These are phyloP conservation scores for Thecaphora thlaspeos DNA, from an alignment of 1,284 basidiomycete species.

Conservation along the genomic window DNA sequence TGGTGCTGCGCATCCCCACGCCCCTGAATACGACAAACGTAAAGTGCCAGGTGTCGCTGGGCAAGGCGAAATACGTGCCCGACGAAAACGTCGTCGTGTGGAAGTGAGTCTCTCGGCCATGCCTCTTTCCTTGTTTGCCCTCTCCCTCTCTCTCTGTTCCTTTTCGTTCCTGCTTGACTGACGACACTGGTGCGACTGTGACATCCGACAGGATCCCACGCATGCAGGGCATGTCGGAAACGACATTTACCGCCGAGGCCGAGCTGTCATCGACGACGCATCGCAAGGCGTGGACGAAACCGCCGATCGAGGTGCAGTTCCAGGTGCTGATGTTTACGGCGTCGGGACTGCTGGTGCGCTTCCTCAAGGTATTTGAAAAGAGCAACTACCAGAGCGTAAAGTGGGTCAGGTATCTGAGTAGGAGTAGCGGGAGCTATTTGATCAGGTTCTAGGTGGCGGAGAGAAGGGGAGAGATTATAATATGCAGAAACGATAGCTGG, in stretches of 20 bases:
- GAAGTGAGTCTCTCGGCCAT: conserved; percentile 70
- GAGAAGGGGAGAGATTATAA: too few relatives aligned
- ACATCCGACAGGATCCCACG: conserved; percentile 76
- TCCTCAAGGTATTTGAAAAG: conserved; percentile 98
- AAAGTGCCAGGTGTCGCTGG: conserved; percentile 82
- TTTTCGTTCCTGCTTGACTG: not conserved
- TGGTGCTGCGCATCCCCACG: conserved; percentile 90
- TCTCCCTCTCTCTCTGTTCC: not conserved
- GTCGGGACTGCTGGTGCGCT: conserved; percentile 90
- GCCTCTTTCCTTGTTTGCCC: not conserved
- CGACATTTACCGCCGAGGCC: conserved; percentile 79
- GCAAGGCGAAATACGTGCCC: conserved; percentile 96
- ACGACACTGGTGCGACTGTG: not conserved
- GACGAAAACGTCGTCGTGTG: conserved; percentile 93
- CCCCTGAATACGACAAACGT: conserved; percentile 89
- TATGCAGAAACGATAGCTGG: too few relatives aligned
- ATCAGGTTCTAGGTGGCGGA: conserved; percentile 35
- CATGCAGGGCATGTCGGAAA: conserved; percentile 88
- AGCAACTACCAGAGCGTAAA: conserved; percentile 72
- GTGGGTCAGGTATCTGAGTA: conserved; percentile 53
- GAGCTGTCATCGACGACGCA: conserved; percentile 78
- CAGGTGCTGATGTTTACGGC: conserved; percentile 98
- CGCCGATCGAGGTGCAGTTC: conserved; percentile 97
- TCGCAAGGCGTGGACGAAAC: conserved; percentile 86
- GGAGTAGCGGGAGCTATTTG: conserved; percentile 44